These are phyloP conservation scores for Fraxinus nigra DNA, from an alignment of 305 asterid genomes.

Conservation along the genomic window DNA sequence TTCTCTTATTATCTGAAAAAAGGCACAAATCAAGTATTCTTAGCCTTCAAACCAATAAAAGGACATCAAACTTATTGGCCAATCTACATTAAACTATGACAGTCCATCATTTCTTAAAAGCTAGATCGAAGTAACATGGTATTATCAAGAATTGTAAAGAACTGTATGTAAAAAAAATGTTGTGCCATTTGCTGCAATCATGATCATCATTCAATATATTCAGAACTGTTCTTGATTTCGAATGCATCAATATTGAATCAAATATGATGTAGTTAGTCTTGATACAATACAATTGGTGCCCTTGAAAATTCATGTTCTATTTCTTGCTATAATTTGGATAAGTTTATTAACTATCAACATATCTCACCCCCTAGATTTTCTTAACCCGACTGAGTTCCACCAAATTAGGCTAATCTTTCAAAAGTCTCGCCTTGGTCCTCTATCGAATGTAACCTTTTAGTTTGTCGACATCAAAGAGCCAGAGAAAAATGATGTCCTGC, in stretches of 20 bases:
- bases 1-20: constrained; percentile 8
- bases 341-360: constrained; percentile 7
- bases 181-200: constrained; percentile 12
- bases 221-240: constrained; percentile 23
- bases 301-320: constrained; percentile 26
- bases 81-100: constrained; percentile 31
- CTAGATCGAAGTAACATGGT: constrained; percentile 20
- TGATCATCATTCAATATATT: constrained; percentile 12
- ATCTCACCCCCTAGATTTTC: constrained; percentile 67
- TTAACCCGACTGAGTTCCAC: constrained; percentile 50
- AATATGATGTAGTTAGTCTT: constrained; percentile 18
- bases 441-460: constrained; percentile 50
- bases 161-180: constrained; percentile 5
- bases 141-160: neutral
- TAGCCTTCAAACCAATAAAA: too few species aligned
- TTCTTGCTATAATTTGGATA: constrained; percentile 19
- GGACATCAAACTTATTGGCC: constrained; percentile 29
- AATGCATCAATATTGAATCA: constrained; percentile 21
- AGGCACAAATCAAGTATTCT: constrained; percentile 28
- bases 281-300: constrained; percentile 18
- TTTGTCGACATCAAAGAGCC: constrained; percentile 69
- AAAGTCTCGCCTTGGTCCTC: constrained; percentile 31
- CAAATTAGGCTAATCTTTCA: constrained; percentile 36
- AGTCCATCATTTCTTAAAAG: constrained; percentile 25
- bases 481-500: constrained; percentile 50